Conservation (phyloP, 2,329 filamentous ascomycete genomes). For the Nannizziopsis arthrosporioides region DNA sequence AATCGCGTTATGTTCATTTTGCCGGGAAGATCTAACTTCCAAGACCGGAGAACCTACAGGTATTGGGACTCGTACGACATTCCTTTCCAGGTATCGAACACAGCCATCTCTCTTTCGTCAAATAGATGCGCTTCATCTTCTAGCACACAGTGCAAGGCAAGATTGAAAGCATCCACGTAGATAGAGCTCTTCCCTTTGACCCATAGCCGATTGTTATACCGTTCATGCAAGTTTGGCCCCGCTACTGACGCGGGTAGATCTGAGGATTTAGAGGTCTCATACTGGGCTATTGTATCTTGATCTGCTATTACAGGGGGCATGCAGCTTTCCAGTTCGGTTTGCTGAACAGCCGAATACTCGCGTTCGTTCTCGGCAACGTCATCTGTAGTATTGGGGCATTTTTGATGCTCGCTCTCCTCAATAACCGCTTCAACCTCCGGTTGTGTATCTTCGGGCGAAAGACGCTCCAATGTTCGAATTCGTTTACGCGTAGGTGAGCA, state of each 20-base stretch:
- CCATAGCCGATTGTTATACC: conserved; percentile 46
- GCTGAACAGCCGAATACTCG: conserved; percentile 24
- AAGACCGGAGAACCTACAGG: conserved; percentile 46
- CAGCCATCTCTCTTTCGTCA: conserved; percentile 59
- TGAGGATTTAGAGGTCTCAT: conserved; percentile 57
- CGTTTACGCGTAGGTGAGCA: conserved; percentile 8
- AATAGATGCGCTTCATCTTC: conserved; percentile 84
- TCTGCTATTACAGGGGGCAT: conserved; percentile 57
- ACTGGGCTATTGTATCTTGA: conserved; percentile 63
- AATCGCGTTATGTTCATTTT: background rate
- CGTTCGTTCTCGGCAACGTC: background rate
- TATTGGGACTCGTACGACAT: conserved; percentile 81
- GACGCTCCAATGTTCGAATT: conserved; percentile 5
- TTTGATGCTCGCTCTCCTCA: background rate
- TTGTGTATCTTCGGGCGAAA: background rate
- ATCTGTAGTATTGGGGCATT: conserved; percentile 20
- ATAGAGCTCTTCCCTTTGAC: conserved; percentile 70
- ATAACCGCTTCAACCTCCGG: background rate
- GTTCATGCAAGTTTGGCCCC: conserved; percentile 34
- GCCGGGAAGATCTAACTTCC: background rate
- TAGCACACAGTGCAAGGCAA: conserved; percentile 79
- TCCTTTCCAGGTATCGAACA: conserved; percentile 65
- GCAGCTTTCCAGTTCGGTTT: conserved; percentile 59
- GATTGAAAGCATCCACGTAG: conserved; percentile 93
- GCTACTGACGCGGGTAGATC: conserved; percentile 31